phyloP scores from a whole-genome alignment of 805 yeast genomes.

The Ogataea nitratoaversa region DNA sequence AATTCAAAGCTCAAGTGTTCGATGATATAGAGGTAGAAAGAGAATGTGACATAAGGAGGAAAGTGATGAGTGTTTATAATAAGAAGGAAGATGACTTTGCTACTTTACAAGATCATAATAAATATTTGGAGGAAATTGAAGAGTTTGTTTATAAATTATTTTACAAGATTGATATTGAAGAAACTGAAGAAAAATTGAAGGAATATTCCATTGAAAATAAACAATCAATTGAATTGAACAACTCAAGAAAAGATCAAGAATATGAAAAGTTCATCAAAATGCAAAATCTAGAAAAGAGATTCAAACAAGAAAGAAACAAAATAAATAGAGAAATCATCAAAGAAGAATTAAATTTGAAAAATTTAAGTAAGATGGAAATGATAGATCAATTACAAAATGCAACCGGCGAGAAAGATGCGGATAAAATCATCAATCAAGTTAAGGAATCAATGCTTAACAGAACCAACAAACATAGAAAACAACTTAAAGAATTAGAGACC shows the following conservation, averaged over 20 bases:
- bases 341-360: slow-evolving; percentile 43
- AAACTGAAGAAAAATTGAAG: slow-evolving; percentile 60
- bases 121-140: slow-evolving; percentile 81
- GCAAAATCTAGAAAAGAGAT: slow-evolving; percentile 68
- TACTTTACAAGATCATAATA: slow-evolving; percentile 57
- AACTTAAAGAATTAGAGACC: slow-evolving; percentile 39
- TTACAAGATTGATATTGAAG: slow-evolving; percentile 63
- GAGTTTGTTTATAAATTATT: slow-evolving; percentile 72
- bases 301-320: slow-evolving; percentile 62
- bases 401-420: slow-evolving; percentile 32
- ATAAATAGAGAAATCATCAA: slow-evolving; percentile 54
- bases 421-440: slow-evolving; percentile 48
- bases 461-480: slow-evolving; percentile 59
- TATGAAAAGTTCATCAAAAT: slow-evolving; percentile 55
- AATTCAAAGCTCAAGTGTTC: slow-evolving; percentile 87
- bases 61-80: slow-evolving; percentile 75
- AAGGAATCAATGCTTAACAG: slow-evolving; percentile 54
- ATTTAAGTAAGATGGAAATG: slow-evolving; percentile 50
- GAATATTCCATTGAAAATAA: slow-evolving; percentile 72
- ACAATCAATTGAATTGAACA: slow-evolving; percentile 71
- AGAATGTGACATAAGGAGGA: slow-evolving; percentile 85
- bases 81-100: slow-evolving; percentile 72
- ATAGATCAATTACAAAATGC: slow-evolving; percentile 43
- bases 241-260: slow-evolving; percentile 68
- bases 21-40: slow-evolving; percentile 87